Conservation (phyloP, 305 asterid species). For the Fraxinus sp. region DNA sequence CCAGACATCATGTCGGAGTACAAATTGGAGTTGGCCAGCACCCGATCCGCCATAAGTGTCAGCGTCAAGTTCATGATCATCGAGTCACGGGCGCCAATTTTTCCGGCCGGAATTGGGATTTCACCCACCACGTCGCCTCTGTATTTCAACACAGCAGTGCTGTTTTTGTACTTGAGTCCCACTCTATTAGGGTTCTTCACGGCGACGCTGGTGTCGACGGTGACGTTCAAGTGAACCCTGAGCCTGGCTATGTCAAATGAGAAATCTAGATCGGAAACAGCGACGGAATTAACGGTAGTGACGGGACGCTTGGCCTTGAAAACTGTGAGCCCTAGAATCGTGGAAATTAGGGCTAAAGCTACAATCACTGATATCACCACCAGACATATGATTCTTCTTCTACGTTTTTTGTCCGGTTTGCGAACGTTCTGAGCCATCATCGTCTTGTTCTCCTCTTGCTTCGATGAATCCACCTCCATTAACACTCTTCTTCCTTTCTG, state of each 20-base stretch:
- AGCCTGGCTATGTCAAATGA: conserved; percentile 38
- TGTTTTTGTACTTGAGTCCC: conserved; percentile 45
- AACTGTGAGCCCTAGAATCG: conserved; percentile 69
- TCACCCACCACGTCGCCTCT: conserved; percentile 64
- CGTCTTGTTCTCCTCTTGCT: conserved; percentile 13
- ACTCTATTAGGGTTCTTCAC: neutral
- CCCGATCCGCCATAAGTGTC: conserved; percentile 70
- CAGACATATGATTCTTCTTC: conserved; percentile 29
- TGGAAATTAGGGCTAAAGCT: conserved; percentile 44
- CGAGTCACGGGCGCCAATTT: conserved; percentile 46
- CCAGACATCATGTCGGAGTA: conserved; percentile 56
- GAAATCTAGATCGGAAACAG: conserved; percentile 48
- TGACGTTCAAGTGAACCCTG: conserved; percentile 47
- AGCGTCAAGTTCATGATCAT: conserved; percentile 56
- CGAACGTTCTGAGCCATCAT: conserved; percentile 14
- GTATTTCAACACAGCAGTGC: conserved; percentile 54
- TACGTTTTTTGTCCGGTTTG: conserved; percentile 3
- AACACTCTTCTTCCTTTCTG: neutral
- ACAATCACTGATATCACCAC: conserved; percentile 32
- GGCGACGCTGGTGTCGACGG: conserved; percentile 46
- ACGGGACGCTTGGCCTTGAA: conserved; percentile 70
- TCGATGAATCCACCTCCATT: neutral
- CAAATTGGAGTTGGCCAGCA: conserved; percentile 46
- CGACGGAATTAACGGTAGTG: conserved; percentile 46
- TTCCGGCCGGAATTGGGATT: conserved; percentile 65